Evolutionary conservation across 371 early-diverging fungal genomes (phyloP).

Genomic region (Astathelohania contejeani): DNA sequence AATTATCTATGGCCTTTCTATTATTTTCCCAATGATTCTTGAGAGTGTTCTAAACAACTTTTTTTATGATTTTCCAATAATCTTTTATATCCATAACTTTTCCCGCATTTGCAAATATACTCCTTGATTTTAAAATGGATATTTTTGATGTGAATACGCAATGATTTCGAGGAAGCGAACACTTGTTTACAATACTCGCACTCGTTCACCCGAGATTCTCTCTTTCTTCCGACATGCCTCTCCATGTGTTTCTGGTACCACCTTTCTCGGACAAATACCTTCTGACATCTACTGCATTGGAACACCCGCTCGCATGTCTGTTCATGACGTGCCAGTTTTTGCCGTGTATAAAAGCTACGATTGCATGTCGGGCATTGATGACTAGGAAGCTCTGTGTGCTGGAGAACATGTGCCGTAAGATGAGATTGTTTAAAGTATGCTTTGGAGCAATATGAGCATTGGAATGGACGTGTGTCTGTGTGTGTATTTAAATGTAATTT

Average conservation of each 20-base stretch:
- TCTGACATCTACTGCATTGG: no score
- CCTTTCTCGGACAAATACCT: no score
- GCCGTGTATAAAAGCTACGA: background rate
- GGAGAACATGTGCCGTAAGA: background rate
- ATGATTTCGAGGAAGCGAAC: background rate
- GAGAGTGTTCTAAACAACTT: no score
- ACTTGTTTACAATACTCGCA: background rate
- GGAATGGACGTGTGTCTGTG: background rate
- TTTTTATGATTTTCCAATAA: background rate
- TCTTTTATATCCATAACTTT: background rate
- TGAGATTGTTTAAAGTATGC: background rate
- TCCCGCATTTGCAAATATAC: background rate
- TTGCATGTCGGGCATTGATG: background rate
- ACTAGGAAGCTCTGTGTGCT: no score
- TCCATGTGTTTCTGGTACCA: no score
- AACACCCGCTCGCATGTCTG: no score
- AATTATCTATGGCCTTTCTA: no score
- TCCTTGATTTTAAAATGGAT: background rate
- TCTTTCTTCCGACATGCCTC: no score
- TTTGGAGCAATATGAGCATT: background rate
- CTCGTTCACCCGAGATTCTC: no score
- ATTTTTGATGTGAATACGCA: background rate
- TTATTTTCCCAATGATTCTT: no score
- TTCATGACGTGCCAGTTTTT: background rate
- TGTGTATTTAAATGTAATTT: background rate